Percentiles rank a stretch among this genome's conserved stretches.
Conservation (phyloP, 2,329 filamentous ascomycete genomes). For the Scolecobasidium constrictum region DNA sequence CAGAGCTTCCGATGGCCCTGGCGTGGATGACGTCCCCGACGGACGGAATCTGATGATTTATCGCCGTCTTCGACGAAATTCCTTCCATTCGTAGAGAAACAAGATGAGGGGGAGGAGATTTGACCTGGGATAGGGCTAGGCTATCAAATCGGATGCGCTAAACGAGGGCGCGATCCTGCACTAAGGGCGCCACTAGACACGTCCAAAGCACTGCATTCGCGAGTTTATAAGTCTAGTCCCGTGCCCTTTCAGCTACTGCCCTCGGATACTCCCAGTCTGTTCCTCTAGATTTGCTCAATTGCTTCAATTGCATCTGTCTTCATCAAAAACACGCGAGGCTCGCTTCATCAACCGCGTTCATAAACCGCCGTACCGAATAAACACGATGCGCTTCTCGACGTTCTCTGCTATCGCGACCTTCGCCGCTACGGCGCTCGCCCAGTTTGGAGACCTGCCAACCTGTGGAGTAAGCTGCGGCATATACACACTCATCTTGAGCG, state of each 20-base stretch:
- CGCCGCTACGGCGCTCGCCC: conserved; percentile 16
- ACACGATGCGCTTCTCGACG: conserved; percentile 17
- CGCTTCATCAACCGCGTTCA: no score
- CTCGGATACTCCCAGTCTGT: neutral
- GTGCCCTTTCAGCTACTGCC: neutral
- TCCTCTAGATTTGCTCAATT: neutral
- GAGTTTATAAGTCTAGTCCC: conserved; percentile 2
- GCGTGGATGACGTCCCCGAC: no score
- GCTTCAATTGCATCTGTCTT: neutral
- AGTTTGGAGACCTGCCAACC: conserved; percentile 17
- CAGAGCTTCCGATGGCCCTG: no score
- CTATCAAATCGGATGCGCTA: neutral
- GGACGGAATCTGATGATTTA: no score
- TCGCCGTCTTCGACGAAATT: no score
- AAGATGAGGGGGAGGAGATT: conserved; percentile 1
- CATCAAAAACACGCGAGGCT: no score
- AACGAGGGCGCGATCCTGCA: neutral
- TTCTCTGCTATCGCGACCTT: conserved; percentile 14
- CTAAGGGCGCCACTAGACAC: no score
- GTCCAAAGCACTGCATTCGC: no score
- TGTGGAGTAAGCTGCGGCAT: conserved; percentile 21
- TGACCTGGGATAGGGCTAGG: neutral
- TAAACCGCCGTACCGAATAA: no score
- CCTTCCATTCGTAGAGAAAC: no score
- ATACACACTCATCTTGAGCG: no score